Evolutionary conservation across 2,329 filamentous ascomycete species (phyloP).

Genomic region (Diplodia intermedia): DNA sequence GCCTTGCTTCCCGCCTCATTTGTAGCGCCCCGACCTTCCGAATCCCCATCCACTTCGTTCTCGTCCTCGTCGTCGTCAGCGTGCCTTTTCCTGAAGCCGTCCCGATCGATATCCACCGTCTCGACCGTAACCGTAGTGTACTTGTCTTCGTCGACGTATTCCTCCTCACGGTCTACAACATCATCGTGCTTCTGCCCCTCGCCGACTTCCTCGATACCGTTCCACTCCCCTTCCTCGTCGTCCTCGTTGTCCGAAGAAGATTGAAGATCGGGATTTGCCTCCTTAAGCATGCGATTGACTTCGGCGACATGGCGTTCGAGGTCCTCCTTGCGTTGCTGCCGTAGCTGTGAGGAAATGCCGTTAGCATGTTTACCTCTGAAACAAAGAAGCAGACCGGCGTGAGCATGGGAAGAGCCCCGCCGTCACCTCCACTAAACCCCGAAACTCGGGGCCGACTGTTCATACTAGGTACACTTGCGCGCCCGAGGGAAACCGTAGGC

Average conservation of each 20-base stretch:
- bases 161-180: slow-evolving; percentile 79
- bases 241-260: slow-evolving; percentile 42
- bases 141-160: slow-evolving; percentile 95
- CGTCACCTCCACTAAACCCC: not conserved
- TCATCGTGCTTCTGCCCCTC: slow-evolving; percentile 60
- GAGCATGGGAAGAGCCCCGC: not conserved
- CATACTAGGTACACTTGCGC: not conserved
- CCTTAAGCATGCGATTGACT: slow-evolving; percentile 73
- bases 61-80: slow-evolving; percentile 47
- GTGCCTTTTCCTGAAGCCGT: slow-evolving; percentile 68
- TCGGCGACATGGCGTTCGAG: slow-evolving; percentile 81
- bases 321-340: slow-evolving; percentile 81
- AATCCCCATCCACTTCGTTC: slow-evolving; percentile 36
- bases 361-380: not conserved
- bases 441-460: not conserved
- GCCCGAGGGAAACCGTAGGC: not conserved
- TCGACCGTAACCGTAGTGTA: slow-evolving; percentile 96
- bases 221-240: slow-evolving; percentile 61
- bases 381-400: not conserved
- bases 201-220: slow-evolving; percentile 61
- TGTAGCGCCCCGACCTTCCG: slow-evolving; percentile 37
- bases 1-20: slow-evolving; percentile 46
- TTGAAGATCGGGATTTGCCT: slow-evolving; percentile 57
- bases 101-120: slow-evolving; percentile 78
- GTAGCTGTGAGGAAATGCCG: slow-evolving; percentile 64